Evolutionary conservation across 495 filamentous ascomycete genomes (phyloP).

Genomic region (Mycothermus thermophilus): DNA sequence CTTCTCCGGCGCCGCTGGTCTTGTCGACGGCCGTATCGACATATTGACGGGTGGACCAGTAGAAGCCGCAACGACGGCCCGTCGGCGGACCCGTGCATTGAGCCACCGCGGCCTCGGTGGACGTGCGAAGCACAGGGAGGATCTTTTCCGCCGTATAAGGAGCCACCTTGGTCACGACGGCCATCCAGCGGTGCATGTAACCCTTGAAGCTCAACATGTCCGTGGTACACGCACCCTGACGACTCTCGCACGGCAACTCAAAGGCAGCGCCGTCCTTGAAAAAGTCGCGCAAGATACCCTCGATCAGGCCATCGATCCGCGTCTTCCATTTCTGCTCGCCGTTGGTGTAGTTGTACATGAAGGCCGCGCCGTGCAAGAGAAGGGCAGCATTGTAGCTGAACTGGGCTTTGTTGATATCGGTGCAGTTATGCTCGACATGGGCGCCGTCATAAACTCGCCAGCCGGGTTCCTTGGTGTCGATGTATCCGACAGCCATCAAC

Average conservation of each 20-base stretch:
- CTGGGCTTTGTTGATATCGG: constrained; percentile 43
- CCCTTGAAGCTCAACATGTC: constrained; percentile 73
- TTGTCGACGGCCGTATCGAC: constrained; percentile 59
- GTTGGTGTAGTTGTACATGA: constrained; percentile 56
- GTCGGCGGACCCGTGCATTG: constrained; percentile 49
- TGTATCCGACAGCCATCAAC: constrained; percentile 47
- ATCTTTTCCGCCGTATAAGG: constrained; percentile 48
- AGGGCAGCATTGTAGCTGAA: constrained; percentile 69
- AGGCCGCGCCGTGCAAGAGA: constrained; percentile 56
- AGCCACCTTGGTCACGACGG: constrained; percentile 53
- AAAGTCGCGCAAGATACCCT: constrained; percentile 45
- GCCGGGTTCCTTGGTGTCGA: constrained; percentile 36
- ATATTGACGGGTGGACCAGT: constrained; percentile 32
- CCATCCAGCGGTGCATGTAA: constrained; percentile 66
- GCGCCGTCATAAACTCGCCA: constrained; percentile 61
- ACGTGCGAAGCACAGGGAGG: constrained; percentile 46
- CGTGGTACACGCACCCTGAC: constrained; percentile 46
- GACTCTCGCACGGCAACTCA: constrained; percentile 55
- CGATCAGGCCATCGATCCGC: constrained; percentile 45
- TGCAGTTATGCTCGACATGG: constrained; percentile 48
- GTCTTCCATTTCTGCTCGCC: constrained; percentile 36
- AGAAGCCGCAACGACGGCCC: constrained; percentile 46
- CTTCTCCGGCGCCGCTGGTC: constrained; percentile 46
- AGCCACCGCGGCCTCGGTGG: constrained; percentile 49
- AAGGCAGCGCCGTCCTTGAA: constrained; percentile 43